Conservation (phyloP, 805 yeast species). For the Metschnikowia kunwiensis region DNA sequence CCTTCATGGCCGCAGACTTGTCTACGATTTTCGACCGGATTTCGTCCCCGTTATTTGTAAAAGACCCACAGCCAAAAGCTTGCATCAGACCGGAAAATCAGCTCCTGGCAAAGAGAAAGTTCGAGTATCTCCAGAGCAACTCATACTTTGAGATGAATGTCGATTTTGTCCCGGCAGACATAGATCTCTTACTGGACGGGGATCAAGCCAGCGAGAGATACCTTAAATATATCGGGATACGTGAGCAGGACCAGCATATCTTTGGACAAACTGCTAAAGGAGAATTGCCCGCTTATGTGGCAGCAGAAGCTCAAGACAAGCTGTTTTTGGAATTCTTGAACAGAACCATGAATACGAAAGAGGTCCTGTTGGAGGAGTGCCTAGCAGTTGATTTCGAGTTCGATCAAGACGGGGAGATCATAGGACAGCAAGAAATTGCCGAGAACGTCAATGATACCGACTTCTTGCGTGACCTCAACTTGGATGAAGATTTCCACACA, state of each 20-base stretch:
- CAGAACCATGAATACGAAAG: slow-evolving; percentile 11
- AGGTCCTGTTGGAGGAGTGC: slow-evolving; percentile 11
- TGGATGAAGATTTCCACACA: slow-evolving; percentile 15
- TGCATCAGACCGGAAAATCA: background rate
- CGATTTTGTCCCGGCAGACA: slow-evolving; percentile 19
- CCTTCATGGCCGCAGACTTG: slow-evolving; percentile 40
- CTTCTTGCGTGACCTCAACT: slow-evolving; percentile 11
- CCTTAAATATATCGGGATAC: too few species aligned
- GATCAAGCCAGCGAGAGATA: too few species aligned
- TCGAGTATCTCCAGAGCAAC: slow-evolving; percentile 22
- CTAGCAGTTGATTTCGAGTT: slow-evolving; percentile 23
- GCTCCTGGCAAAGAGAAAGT: background rate
- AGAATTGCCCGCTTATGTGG: slow-evolving; percentile 1
- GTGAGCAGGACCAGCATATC: slow-evolving; percentile 1
- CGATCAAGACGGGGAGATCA: slow-evolving; percentile 23
- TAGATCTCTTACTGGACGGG: too few species aligned
- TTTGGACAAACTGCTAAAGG: background rate
- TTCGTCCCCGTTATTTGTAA: slow-evolving; percentile 4
- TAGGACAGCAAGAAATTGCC: background rate
- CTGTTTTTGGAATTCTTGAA: slow-evolving; percentile 20
- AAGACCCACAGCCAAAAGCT: background rate
- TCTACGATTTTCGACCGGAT: slow-evolving; percentile 14
- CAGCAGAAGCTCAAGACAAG: slow-evolving; percentile 9
- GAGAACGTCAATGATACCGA: background rate
- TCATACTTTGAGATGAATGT: slow-evolving; percentile 24